Percentiles rank a stretch among this genome's conserved stretches.
Evolutionary conservation across 805 yeast species (phyloP).

Genomic region (Kuraishia floccosa): DNA sequence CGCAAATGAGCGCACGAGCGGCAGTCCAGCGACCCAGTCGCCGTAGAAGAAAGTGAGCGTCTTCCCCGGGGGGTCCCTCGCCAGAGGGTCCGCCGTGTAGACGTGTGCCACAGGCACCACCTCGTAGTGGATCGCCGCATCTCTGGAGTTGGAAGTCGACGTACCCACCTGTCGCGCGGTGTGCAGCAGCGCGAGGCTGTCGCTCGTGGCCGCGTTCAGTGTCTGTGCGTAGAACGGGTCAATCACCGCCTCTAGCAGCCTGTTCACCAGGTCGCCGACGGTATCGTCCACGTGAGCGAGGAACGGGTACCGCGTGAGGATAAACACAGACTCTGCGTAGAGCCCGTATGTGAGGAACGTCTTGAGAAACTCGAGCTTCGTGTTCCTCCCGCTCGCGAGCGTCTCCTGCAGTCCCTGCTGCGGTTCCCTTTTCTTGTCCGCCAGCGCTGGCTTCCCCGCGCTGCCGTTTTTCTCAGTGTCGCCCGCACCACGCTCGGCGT

Average conservation of each 20-base stretch:
- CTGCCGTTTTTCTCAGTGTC: conserved; percentile 1
- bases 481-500: conserved; percentile 13
- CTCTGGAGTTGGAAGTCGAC: neutral
- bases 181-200: neutral
- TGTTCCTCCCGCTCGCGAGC: conserved; percentile 8
- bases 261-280: conserved; percentile 31
- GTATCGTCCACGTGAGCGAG: conserved; percentile 43
- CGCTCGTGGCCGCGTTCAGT: conserved; percentile 6
- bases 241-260: conserved; percentile 37
- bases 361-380: conserved; percentile 37
- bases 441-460: neutral
- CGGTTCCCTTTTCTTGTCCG: conserved; percentile 3
- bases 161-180: neutral
- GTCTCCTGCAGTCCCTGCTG: neutral
- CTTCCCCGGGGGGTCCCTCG: conserved; percentile 1
- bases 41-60: conserved; percentile 27
- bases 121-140: neutral
- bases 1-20: conserved; percentile 22
- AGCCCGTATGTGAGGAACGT: conserved; percentile 48
- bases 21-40: conserved; percentile 35
- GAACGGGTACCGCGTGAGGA: conserved; percentile 52
- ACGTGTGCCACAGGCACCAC: neutral
- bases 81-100: conserved; percentile 1
- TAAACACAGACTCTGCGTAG: conserved; percentile 46
- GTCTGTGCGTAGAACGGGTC: conserved; percentile 29